A percentile compares a stretch with the other conserved stretches of the same genome.
These are phyloP conservation scores for Darksidea phi DNA, from an alignment of 495 filamentous ascomycete genomes.

Conservation along the genomic window DNA sequence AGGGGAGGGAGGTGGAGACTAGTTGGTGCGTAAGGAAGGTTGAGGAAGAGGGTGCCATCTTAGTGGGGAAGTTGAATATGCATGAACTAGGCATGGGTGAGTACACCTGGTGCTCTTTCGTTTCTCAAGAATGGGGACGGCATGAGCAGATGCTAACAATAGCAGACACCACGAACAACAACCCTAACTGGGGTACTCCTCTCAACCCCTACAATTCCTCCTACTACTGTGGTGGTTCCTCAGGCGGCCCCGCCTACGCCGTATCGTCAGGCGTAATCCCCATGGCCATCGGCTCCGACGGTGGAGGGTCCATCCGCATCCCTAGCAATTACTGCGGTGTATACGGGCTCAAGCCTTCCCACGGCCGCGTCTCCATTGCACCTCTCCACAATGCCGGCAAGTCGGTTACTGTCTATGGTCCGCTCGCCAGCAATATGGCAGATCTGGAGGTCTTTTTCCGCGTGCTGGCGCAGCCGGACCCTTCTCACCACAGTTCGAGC, in stretches of 20 bases:
- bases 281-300: slow-evolving; percentile 80
- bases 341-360: slow-evolving; percentile 83
- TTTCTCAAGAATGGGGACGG: too few species aligned
- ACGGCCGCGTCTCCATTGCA: slow-evolving; percentile 66
- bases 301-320: slow-evolving; percentile 81
- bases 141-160: background rate
- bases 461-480: slow-evolving; percentile 70
- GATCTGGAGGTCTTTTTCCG: slow-evolving; percentile 84
- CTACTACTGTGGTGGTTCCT: slow-evolving; percentile 89
- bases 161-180: slow-evolving; percentile 77
- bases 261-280: slow-evolving; percentile 75
- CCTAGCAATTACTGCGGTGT: slow-evolving; percentile 80
- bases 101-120: slow-evolving; percentile 16
- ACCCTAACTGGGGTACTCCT: slow-evolving; percentile 76
- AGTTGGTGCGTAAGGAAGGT: slow-evolving; percentile 75
- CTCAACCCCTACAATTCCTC: slow-evolving; percentile 74
- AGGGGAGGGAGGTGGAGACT: slow-evolving; percentile 53
- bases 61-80: slow-evolving; percentile 87
- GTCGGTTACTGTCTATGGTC: slow-evolving; percentile 68
- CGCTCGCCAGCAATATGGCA: slow-evolving; percentile 71
- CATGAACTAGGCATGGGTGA: slow-evolving; percentile 79
- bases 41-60: slow-evolving; percentile 74
- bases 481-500: slow-evolving; percentile 51
- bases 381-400: slow-evolving; percentile 63
- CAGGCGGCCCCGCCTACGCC: slow-evolving; percentile 78